Evolutionary conservation across 768 basidiomycete species (phyloP), one percentile per base, ranked within the genome.

Genomic region (Termitomyces eurrhizus): DNA sequence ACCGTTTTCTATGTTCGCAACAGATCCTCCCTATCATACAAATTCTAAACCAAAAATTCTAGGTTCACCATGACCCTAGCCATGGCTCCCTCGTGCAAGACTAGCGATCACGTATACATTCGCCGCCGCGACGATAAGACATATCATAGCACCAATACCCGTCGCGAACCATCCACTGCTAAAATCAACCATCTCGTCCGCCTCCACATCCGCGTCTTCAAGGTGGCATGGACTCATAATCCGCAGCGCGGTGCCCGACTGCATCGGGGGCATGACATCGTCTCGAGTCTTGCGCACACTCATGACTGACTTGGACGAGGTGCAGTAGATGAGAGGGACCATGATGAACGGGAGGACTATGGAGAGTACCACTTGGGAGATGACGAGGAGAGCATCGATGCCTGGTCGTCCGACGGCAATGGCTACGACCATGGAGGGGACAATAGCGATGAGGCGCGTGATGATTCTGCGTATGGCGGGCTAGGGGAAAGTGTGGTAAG

Each of bases 301-400:
- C 93, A 95, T 95, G 67, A 93, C 78, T 9, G 77, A 71, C 61
- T 83, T 83, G 7, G 82, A 86, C 0, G 89, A 84, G 16, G 92
- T 93, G 67, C 92, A 80, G 67, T 78, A 92, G 54, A 95, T 75
- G 57, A 93, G 80, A 0, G 93, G 93, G 63, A 92, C 79, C n/a
- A 86, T 82, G 74, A 95, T 81, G 75, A 94, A 94, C 0, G 93
- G 93, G 4, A 95, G 82, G 9, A 92, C 83, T 69, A 96, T 81
- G 32, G 89, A 88, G 33, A 98, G 80, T 39, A 88, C 79, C 56
- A 95, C 95, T 71, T 97, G 95, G 3, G 86, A 92, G 2, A 81
- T 84, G 46, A 98, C 89, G n/a, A 98, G 85, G 35, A 98, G 81
- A 2, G 83, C 74, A 68, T 88, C 83, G 62, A 96, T 80, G 3